Conservation (phyloP, 768 basidiomycete genomes). For the Boletellus ananas region DNA sequence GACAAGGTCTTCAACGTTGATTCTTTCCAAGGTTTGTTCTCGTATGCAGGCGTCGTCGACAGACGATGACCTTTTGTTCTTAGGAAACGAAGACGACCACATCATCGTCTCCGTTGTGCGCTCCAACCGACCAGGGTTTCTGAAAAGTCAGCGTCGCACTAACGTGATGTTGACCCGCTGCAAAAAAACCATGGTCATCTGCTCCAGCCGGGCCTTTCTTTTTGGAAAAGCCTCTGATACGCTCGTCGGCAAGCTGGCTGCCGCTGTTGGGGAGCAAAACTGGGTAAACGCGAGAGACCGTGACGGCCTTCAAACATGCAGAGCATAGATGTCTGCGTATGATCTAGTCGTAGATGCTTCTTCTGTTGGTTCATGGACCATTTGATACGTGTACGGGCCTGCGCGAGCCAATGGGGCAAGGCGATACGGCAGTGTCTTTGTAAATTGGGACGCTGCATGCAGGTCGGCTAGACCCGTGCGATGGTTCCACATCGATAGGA, state of each 20-base stretch:
- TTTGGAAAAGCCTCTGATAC: conserved; percentile 14
- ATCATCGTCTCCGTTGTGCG: conserved; percentile 71
- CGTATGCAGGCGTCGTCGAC: neutral
- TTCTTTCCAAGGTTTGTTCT: conserved; percentile 68
- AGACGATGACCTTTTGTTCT: conserved; percentile 7
- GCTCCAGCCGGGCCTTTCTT: conserved; percentile 42
- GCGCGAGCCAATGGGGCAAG: neutral
- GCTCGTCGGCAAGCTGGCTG: conserved; percentile 25
- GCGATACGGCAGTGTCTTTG: neutral
- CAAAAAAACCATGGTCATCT: conserved; percentile 70
- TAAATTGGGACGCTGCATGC: neutral
- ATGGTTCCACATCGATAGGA: neutral
- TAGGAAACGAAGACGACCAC: conserved; percentile 79
- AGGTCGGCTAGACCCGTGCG: neutral
- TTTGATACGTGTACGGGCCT: no score
- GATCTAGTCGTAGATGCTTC: no score
- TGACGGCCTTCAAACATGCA: neutral
- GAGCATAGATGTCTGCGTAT: no score
- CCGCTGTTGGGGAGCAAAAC: neutral
- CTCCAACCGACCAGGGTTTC: conserved; percentile 57
- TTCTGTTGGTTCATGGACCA: no score
- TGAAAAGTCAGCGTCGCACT: conserved; percentile 57
- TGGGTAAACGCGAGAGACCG: conserved; percentile 16
- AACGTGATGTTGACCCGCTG: conserved; percentile 87
- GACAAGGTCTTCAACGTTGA: conserved; percentile 76